These are phyloP conservation scores for Epithemia pelagica DNA, from an alignment of 108 stramenopile species.

Conservation along the genomic window DNA sequence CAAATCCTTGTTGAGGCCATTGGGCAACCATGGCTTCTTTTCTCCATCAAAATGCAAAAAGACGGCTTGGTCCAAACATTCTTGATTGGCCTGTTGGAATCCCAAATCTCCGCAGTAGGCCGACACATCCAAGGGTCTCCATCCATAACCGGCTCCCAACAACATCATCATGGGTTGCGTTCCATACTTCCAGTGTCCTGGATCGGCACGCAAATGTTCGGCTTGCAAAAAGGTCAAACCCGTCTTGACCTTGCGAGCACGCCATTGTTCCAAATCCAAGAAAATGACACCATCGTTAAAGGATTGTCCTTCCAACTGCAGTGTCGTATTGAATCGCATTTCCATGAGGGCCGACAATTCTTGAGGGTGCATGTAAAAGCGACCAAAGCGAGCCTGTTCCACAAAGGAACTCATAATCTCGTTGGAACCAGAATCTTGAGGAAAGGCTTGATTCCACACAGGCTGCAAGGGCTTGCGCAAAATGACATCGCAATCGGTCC, in stretches of 20 bases:
- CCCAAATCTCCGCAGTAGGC: neutral
- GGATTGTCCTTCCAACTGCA: neutral
- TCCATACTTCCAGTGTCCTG: neutral
- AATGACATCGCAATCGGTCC: neutral
- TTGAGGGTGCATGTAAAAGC: neutral
- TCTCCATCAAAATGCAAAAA: neutral
- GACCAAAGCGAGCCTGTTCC: neutral
- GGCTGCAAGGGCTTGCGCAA: neutral
- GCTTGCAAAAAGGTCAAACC: constrained; percentile 1
- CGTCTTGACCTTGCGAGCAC: neutral
- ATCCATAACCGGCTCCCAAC: neutral
- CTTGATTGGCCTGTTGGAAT: neutral
- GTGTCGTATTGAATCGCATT: neutral
- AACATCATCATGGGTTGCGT: neutral
- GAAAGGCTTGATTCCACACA: neutral
- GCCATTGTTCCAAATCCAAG: neutral
- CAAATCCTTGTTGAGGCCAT: neutral
- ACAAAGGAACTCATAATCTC: neutral
- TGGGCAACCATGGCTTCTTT: neutral
- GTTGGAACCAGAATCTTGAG: neutral
- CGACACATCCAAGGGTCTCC: neutral
- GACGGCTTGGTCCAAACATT: neutral
- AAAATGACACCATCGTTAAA: constrained; percentile 1
- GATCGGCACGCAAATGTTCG: neutral
- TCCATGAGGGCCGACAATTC: neutral